phyloP scores from a whole-genome alignment of 192 early-diverging fungal species.

The Backusella liffmaniae region DNA sequence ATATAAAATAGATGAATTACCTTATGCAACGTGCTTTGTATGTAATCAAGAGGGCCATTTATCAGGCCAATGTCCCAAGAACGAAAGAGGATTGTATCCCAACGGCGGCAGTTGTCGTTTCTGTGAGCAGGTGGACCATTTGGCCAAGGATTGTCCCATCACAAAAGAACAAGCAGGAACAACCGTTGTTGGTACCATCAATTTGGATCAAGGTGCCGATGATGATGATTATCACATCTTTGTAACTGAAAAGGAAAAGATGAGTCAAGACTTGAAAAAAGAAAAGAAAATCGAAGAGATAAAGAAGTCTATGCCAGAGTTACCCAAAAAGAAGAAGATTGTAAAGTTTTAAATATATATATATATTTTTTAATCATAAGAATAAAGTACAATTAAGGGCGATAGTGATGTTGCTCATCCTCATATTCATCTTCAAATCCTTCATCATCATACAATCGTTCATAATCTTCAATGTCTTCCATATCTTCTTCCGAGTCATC shows the following conservation, averaged over 20 bases:
- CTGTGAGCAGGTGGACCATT: conserved; percentile 85
- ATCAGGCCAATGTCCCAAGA: conserved; percentile 78
- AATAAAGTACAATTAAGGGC: neutral
- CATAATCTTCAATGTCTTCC: neutral
- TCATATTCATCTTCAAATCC: conserved; percentile 9
- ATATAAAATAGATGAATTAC: conserved; percentile 45
- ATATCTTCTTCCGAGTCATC: neutral
- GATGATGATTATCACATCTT: conserved; percentile 90
- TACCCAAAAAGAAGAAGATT: conserved; percentile 15
- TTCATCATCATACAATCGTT: neutral
- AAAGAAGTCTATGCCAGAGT: neutral
- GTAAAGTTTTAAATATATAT: conserved; percentile 11
- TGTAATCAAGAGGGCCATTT: conserved; percentile 86
- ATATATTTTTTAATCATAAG: neutral
- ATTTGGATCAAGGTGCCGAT: conserved; percentile 85
- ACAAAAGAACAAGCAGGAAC: conserved; percentile 58
- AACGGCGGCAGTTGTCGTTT: conserved; percentile 89
- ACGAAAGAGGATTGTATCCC: conserved; percentile 86
- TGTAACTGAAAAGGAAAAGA: conserved; percentile 56
- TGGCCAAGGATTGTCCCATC: conserved; percentile 78
- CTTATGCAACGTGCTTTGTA: conserved; percentile 86
- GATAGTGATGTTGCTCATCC: neutral
- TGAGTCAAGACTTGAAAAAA: conserved; percentile 9
- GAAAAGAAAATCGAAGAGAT: conserved; percentile 23
- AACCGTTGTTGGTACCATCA: conserved; percentile 70